Base-by-base conservation (phyloP, 305 asterid genomes). In the Solanum aculeatissimum region DNA sequence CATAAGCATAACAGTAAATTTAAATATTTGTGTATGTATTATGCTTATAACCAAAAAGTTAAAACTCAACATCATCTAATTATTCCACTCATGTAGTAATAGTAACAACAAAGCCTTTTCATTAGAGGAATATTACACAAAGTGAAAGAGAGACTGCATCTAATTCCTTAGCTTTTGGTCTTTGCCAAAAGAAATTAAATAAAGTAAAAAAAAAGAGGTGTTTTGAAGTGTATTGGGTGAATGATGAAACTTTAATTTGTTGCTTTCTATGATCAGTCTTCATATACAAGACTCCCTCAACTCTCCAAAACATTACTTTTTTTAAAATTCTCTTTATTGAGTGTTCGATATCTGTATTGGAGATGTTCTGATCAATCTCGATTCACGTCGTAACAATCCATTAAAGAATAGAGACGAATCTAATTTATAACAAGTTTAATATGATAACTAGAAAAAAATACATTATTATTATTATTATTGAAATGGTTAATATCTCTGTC, bases 211-310 rank as follows among this genome's bases (percentile, higher is more conserved):
- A 62, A 16, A 27, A 74, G 82, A 51, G 82, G 7, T 27, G 63
- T 77, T 77, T 77, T 77, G n/a, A 85, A 85, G 84, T 60, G 85
- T 66, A 38, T 32, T 58, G 83, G 86, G 70, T 83, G 85, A 89
- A 90, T 91, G 85, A 92, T 92, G 93, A 15, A 84, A 89, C 94
- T 69, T 69, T 88, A 90, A 89, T 69, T 69, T 69, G 95, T 92
- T 92, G 72, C 92, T 95, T 93, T 93, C 94, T 90, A 71, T 42
- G 87, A 78, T 86, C 89, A 92, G 90, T 89, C 97, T 94, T 95
- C 91, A 32, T 70, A 29, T 90, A 90, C 92, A 95, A 95, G 92
- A 86, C 98, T 94, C 65, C 15, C 82, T 77, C 63, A 77, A 25
- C 18, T 27, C 25, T 27, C 95, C 98, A 92, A 91, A 87, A 86